Base-by-base conservation (phyloP, 1,284 basidiomycete genomes). In the Anthracocystis panici-leucophaei region DNA sequence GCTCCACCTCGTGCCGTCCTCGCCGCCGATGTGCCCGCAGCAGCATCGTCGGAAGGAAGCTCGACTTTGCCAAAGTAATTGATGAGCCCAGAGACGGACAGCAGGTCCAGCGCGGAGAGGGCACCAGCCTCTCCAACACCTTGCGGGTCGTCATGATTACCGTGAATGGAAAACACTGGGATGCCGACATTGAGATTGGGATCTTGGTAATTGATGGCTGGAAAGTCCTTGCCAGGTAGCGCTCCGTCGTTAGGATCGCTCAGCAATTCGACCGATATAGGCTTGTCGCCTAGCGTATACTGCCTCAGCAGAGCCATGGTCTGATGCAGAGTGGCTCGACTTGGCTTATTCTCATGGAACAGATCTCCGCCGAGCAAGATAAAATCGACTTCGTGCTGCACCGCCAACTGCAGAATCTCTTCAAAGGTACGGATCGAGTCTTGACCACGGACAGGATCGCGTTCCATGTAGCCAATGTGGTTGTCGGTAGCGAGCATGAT, bases 71-170 rank as follows among this genome's bases (percentile, higher is more conserved):
- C 97, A 89, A 99, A 98, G 86, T 98, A 99, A 86, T 98, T 99
- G 77, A 99, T 87, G 16, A 99, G 89, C 5, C 96, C 97, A 0
- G 93, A 91, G 4, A 94, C 95, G 1, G 95, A 95, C 5, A 99
- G 90, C 51, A 99, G 89, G 83, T 99, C 96, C 9, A 99, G 90
- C 0, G 96, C 95, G 75, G 94, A 97, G 0, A 99, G 89, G 0
- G 96, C 95, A 6, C 96, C 97, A 87, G 94, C 70, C 45, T 67
- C 59, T 14, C 95, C 95, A 12, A 94, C 91, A 23, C 96, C 97
- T 86, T 99, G 97, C 33, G 97, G 96, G 80, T 99, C 96, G 83
- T 99, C 97, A 85, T 99, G 97, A 83, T 99, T 99, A 45, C 96
- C 97, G 82, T 99, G 96, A 49, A 99, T 99, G 0, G 95, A 97